phyloP scores from a whole-genome alignment of 2,329 filamentous ascomycete species.

The Calycina herbarum region DNA sequence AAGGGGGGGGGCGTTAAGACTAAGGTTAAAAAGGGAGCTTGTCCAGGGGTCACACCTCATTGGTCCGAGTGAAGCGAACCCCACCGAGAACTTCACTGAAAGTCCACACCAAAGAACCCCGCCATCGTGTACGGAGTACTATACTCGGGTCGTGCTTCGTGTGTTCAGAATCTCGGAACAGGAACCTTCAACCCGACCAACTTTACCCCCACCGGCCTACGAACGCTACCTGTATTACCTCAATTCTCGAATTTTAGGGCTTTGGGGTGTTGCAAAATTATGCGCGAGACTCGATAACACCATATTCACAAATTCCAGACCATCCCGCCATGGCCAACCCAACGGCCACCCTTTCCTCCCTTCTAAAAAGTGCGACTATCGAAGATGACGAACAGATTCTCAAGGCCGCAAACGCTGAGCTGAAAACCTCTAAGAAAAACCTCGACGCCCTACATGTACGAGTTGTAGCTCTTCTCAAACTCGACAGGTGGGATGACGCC shows the following conservation, averaged over 20 bases:
- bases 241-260: conserved; percentile 2
- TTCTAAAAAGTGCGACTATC: conserved; percentile 55
- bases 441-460: conserved; percentile 65
- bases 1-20: neutral
- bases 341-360: conserved; percentile 35
- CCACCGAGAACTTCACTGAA: conserved; percentile 6
- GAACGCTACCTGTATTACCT: neutral
- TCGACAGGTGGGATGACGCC: conserved; percentile 80
- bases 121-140: neutral
- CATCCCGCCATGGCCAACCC: conserved; percentile 34
- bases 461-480: conserved; percentile 73
- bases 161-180: neutral
- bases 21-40: neutral
- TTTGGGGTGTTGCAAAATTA: conserved; percentile 4
- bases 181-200: neutral
- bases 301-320: neutral
- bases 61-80: conserved; percentile 7
- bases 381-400: conserved; percentile 75
- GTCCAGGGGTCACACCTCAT: neutral
- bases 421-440: conserved; percentile 60
- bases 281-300: conserved; percentile 13
- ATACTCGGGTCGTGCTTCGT: neutral
- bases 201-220: neutral
- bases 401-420: conserved; percentile 58
- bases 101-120: conserved; percentile 11